Percentiles rank a stretch among this genome's conserved stretches.
These are phyloP conservation scores for Dillenia suffruticosa DNA, from an alignment of 164 flowering plant species.

Conservation along the genomic window DNA sequence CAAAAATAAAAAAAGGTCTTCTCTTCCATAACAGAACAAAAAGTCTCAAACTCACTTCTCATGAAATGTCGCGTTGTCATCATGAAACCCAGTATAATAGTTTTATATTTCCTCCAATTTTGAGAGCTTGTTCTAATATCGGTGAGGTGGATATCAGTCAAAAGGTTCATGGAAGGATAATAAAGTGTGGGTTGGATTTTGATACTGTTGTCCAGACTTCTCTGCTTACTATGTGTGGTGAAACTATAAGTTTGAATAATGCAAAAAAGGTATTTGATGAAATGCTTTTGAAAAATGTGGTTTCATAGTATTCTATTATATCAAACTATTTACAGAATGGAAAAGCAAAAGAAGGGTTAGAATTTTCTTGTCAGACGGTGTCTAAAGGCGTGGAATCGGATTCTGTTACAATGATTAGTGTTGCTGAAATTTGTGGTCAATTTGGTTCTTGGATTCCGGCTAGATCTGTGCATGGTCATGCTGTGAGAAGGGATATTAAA, in stretches of 20 bases:
- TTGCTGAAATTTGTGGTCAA: constrained; percentile 63
- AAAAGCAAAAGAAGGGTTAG: constrained; percentile 34
- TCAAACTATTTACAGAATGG: constrained; percentile 46
- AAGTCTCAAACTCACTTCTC: background rate
- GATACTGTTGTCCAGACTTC: constrained; percentile 62
- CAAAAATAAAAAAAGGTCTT: too few species aligned
- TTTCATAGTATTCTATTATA: constrained; percentile 71
- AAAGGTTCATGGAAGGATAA: constrained; percentile 56
- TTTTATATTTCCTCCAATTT: constrained; percentile 58
- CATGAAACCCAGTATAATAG: constrained; percentile 17
- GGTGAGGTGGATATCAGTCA: constrained; percentile 35
- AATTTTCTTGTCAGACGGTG: constrained; percentile 46
- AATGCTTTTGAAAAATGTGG: constrained; percentile 56
- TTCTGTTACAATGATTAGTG: constrained; percentile 50
- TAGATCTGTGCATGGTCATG: constrained; percentile 57
- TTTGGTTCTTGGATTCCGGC: constrained; percentile 38
- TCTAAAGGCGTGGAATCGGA: constrained; percentile 41
- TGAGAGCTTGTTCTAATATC: constrained; percentile 70
- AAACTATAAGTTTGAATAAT: constrained; percentile 32
- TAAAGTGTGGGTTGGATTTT: constrained; percentile 53
- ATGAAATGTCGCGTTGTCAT: constrained; percentile 24
- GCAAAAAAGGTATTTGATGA: constrained; percentile 57
- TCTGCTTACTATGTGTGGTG: constrained; percentile 64
- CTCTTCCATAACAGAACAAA: too few species aligned
- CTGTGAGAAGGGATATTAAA: constrained; percentile 33